Percentiles rank a stretch among this genome's conserved stretches.
Evolutionary conservation across 1,139 yeast genomes (phyloP).

Genomic region (Kluyveromyces sp.): DNA sequence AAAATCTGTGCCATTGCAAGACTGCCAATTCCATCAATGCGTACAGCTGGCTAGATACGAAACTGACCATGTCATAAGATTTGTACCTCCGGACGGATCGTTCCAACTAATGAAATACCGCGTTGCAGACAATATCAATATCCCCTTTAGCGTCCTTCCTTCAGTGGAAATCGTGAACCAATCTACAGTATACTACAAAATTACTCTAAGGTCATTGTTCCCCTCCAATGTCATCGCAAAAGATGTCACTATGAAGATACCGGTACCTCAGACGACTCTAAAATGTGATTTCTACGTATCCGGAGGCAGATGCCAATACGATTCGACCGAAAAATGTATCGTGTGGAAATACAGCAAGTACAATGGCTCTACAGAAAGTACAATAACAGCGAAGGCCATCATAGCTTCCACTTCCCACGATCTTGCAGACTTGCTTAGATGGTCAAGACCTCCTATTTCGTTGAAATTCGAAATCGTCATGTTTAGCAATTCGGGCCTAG

Average conservation of each 20-base stretch:
- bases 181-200: conserved; percentile 45
- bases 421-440: conserved; percentile 28
- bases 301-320: conserved; percentile 62
- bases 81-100: conserved; percentile 88
- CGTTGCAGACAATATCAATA: conserved; percentile 47
- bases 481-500: conserved; percentile 73
- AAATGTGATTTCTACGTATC: conserved; percentile 45
- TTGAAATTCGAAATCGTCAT: conserved; percentile 62
- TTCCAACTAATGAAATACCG: conserved; percentile 82
- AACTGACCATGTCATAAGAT: conserved; percentile 56
- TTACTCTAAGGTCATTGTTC: conserved; percentile 56
- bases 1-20: conserved; percentile 55
- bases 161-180: conserved; percentile 39
- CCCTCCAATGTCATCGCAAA: conserved; percentile 58
- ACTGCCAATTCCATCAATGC: conserved; percentile 85
- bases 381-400: conserved; percentile 28
- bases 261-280: conserved; percentile 59
- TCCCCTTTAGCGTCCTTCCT: conserved; percentile 71
- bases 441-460: conserved; percentile 76
- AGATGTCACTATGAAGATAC: conserved; percentile 56
- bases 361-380: conserved; percentile 57
- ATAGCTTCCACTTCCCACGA: conserved; percentile 21
- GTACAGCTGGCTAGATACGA: conserved; percentile 68
- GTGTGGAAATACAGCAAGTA: conserved; percentile 67
- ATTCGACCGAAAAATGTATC: conserved; percentile 56